Percentiles rank a stretch among this genome's conserved stretches.
phyloP scores from a whole-genome alignment of 2,329 filamentous ascomycete genomes.

The Pseudogymnoascus sp. region DNA sequence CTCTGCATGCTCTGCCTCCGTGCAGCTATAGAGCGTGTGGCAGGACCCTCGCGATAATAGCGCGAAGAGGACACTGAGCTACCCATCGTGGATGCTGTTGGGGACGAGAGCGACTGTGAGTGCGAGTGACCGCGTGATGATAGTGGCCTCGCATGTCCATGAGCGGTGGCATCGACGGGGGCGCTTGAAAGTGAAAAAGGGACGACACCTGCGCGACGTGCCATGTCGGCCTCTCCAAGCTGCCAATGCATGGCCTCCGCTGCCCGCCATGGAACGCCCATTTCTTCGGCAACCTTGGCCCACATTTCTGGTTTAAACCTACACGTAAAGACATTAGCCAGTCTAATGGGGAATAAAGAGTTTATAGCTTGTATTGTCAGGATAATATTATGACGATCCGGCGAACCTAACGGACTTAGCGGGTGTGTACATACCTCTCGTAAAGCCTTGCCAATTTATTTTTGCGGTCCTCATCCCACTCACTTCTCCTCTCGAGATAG shows the following conservation, averaged over 20 bases:
- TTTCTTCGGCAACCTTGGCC: slow-evolving; percentile 89
- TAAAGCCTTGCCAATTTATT: slow-evolving; percentile 92
- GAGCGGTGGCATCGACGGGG: slow-evolving; percentile 37
- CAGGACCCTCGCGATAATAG: slow-evolving; percentile 1
- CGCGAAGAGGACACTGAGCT: background rate
- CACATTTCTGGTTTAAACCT: slow-evolving; percentile 99
- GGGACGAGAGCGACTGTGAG: slow-evolving; percentile 16
- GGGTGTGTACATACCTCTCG: slow-evolving; percentile 61
- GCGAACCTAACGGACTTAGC: background rate
- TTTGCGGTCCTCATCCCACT: slow-evolving; percentile 97
- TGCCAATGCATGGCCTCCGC: slow-evolving; percentile 99
- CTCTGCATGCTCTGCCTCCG: slow-evolving; percentile 29
- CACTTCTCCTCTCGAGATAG: slow-evolving; percentile 82
- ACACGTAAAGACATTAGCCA: slow-evolving; percentile 16
- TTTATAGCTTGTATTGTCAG: background rate
- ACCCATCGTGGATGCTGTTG: slow-evolving; percentile 18
- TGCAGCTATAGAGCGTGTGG: slow-evolving; percentile 24
- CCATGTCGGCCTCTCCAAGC: slow-evolving; percentile 89
- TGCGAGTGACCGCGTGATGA: slow-evolving; percentile 28
- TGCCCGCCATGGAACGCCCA: slow-evolving; percentile 89
- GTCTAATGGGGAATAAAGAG: background rate
- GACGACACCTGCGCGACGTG: slow-evolving; percentile 76
- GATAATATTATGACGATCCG: background rate
- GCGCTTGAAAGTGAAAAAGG: slow-evolving; percentile 65
- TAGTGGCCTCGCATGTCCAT: slow-evolving; percentile 34